phyloP scores from a whole-genome alignment of 2,329 filamentous ascomycete genomes.

The Cytospora piceae region DNA sequence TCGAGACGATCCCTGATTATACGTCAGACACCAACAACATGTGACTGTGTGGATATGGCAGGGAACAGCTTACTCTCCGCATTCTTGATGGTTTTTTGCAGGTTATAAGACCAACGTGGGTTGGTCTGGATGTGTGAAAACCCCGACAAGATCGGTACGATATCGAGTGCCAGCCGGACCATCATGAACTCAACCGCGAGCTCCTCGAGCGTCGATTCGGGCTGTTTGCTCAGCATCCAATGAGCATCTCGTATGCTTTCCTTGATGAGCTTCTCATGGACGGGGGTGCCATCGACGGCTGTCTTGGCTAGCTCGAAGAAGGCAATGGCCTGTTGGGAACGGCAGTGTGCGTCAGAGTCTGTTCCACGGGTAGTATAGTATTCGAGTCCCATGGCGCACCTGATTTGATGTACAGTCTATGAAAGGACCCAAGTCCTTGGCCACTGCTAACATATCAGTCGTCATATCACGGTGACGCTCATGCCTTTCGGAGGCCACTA shows the following conservation, averaged over 20 bases:
- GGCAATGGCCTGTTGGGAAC: constrained; percentile 49
- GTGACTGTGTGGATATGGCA: neutral
- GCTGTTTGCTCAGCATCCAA: constrained; percentile 39
- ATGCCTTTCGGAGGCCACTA: neutral
- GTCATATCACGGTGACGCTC: neutral
- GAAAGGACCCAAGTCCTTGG: constrained; percentile 51
- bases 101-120: constrained; percentile 57
- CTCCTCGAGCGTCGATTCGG: constrained; percentile 45
- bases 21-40: neutral
- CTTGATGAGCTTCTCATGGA: constrained; percentile 44
- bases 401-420: constrained; percentile 60
- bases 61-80: constrained; percentile 49
- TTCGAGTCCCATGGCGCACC: constrained; percentile 37
- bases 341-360: constrained; percentile 11
- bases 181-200: constrained; percentile 62
- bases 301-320: constrained; percentile 48
- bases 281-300: constrained; percentile 39
- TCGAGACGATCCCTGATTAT: constrained; percentile 53
- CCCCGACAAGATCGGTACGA: constrained; percentile 53
- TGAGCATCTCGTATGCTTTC: constrained; percentile 42
- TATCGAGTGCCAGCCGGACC: constrained; percentile 57
- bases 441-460: constrained; percentile 41
- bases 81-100: constrained; percentile 52
- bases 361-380: neutral
- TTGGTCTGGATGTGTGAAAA: constrained; percentile 64